A percentile compares a stretch with the other conserved stretches of the same genome.
phyloP scores from a whole-genome alignment of 805 yeast species.

The Saccharomycopsis fodiens region DNA sequence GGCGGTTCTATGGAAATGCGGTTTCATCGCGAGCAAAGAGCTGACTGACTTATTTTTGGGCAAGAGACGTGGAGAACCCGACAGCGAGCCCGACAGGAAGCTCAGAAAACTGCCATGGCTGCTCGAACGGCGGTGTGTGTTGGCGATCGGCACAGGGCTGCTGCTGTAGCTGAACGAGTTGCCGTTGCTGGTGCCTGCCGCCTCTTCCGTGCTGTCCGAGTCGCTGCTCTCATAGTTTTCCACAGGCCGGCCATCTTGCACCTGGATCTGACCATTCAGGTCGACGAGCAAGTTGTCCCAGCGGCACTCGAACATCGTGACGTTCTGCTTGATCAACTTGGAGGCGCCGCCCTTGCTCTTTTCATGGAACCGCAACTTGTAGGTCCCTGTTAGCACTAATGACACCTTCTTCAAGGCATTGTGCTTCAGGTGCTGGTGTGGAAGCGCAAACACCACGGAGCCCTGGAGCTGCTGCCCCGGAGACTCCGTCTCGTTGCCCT shows the following conservation, averaged over 20 bases:
- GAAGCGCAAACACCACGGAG: constrained; percentile 58
- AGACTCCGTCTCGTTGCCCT: constrained; percentile 72
- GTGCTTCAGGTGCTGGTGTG: constrained; percentile 29
- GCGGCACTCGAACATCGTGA: constrained; percentile 55
- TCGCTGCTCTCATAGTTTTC: neutral
- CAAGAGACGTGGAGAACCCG: too few species aligned
- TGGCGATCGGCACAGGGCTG: neutral
- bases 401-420: constrained; percentile 52
- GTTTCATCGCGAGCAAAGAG: neutral
- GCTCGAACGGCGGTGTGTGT: neutral
- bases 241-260: neutral
- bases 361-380: constrained; percentile 51
- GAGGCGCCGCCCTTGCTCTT: constrained; percentile 31
- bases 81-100: too few species aligned
- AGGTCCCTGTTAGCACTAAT: constrained; percentile 53
- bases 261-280: constrained; percentile 26
- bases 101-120: too few species aligned
- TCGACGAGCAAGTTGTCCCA: constrained; percentile 54
- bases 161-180: neutral
- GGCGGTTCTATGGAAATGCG: neutral
- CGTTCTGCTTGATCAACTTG: constrained; percentile 41
- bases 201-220: neutral
- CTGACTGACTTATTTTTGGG: neutral
- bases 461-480: constrained; percentile 72
- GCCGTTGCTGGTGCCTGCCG: neutral